Percentiles rank a stretch among this genome's conserved stretches.
Conservation (phyloP, 1,284 basidiomycete genomes). For the Cutaneotrichosporon cyanovorans region DNA sequence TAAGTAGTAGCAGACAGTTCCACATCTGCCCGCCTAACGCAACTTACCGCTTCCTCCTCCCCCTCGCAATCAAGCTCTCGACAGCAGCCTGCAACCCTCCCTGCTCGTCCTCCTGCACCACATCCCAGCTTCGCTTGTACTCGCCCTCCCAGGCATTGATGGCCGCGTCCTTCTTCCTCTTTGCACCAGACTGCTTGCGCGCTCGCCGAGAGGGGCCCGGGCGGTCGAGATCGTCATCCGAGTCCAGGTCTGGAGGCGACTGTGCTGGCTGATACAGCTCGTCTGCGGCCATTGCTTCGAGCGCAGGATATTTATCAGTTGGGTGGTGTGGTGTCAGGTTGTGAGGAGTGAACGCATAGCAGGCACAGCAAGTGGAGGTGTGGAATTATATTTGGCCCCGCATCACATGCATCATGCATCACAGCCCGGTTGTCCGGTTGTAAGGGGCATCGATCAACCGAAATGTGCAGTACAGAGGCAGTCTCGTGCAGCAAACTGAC, state of each 20-base stretch:
- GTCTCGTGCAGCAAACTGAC: too few relatives aligned
- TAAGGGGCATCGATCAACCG: too few relatives aligned
- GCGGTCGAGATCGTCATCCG: slow-evolving; percentile 20
- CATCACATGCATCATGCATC: too few relatives aligned
- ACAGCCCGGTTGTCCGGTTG: too few relatives aligned
- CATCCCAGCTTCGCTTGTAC: slow-evolving; percentile 92
- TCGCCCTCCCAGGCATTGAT: slow-evolving; percentile 90
- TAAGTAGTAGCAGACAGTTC: too few relatives aligned
- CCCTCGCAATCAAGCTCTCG: slow-evolving; percentile 75
- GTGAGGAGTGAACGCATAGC: background rate
- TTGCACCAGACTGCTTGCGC: slow-evolving; percentile 5
- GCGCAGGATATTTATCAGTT: too few relatives aligned
- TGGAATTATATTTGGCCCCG: too few relatives aligned
- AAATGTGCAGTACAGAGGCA: too few relatives aligned
- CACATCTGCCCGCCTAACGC: slow-evolving; percentile 48
- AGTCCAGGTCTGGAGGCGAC: slow-evolving; percentile 13
- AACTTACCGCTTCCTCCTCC: slow-evolving; percentile 68
- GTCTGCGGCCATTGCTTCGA: slow-evolving; percentile 10
- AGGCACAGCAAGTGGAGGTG: too few relatives aligned
- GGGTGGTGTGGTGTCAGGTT: background rate
- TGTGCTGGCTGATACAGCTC: slow-evolving; percentile 14
- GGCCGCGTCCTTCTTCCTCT: slow-evolving; percentile 22
- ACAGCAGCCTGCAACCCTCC: slow-evolving; percentile 87
- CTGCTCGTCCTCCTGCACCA: slow-evolving; percentile 87
- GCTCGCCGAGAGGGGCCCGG: slow-evolving; percentile 15